These are phyloP conservation scores for Aspergillus uvarum DNA, from an alignment of 2,329 filamentous ascomycete genomes.

Conservation along the genomic window DNA sequence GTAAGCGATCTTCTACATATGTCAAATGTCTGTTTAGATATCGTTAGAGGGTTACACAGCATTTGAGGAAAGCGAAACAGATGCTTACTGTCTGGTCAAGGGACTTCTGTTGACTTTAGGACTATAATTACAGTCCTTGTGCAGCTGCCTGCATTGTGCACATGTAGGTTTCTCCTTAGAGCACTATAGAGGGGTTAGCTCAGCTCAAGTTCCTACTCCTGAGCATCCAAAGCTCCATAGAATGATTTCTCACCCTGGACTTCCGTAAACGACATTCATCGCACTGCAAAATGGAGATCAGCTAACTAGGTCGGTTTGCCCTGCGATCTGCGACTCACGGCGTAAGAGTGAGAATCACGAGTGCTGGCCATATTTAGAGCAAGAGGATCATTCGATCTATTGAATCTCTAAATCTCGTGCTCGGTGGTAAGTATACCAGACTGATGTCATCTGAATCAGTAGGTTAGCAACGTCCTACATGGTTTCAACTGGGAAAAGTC, in stretches of 20 bases:
- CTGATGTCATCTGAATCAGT: slow-evolving; percentile 31
- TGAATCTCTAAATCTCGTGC: slow-evolving; percentile 27
- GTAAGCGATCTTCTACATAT: slow-evolving; percentile 42
- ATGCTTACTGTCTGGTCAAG: slow-evolving; percentile 42
- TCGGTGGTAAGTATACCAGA: slow-evolving; percentile 32
- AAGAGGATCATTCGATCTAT: slow-evolving; percentile 20
- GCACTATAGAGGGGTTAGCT: slow-evolving; percentile 28
- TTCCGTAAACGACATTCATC: slow-evolving; percentile 43
- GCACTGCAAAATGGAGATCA: slow-evolving; percentile 27
- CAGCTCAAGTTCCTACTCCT: neutral
- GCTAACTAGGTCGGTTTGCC: slow-evolving; percentile 1
- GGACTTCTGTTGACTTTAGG: slow-evolving; percentile 44
- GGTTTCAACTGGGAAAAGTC: neutral
- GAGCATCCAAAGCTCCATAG: neutral
- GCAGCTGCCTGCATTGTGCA: slow-evolving; percentile 40
- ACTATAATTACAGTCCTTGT: slow-evolving; percentile 45
- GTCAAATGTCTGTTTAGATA: slow-evolving; percentile 37
- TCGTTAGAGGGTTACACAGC: slow-evolving; percentile 14
- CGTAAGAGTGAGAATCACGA: slow-evolving; percentile 43
- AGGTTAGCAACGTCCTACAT: slow-evolving; percentile 21
- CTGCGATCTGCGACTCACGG: slow-evolving; percentile 31
- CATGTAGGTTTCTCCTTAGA: slow-evolving; percentile 44
- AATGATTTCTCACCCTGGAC: slow-evolving; percentile 33
- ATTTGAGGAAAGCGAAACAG: neutral
- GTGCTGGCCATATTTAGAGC: slow-evolving; percentile 40